phyloP scores from a whole-genome alignment of 108 stramenopile species.

The Nannochloropsis gaditana region DNA sequence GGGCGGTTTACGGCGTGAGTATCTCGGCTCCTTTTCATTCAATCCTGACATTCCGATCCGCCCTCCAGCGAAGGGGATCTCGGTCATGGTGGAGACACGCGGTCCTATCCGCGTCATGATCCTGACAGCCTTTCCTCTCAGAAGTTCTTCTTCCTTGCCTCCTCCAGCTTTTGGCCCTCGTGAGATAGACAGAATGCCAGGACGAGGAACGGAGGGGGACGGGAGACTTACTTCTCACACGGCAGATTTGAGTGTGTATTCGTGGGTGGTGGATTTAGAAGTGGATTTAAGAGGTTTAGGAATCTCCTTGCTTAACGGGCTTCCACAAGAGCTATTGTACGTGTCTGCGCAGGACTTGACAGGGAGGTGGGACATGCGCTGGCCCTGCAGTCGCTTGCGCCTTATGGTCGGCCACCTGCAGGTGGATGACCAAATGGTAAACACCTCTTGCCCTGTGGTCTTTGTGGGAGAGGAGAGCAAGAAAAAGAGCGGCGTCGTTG shows the following conservation, averaged over 20 bases:
- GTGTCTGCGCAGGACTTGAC: not conserved
- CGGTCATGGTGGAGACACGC: not conserved
- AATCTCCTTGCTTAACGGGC: not conserved
- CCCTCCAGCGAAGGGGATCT: not conserved
- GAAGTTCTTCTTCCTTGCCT: not conserved
- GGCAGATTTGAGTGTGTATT: not conserved
- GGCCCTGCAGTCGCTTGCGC: not conserved
- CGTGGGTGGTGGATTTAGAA: conserved; percentile 11
- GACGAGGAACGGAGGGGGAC: not conserved
- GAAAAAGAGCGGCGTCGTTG: too few relatives aligned
- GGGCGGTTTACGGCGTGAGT: not conserved
- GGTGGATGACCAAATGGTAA: not conserved
- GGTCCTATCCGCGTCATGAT: not conserved
- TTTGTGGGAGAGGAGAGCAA: not conserved
- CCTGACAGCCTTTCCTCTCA: not conserved
- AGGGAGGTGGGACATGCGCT: not conserved
- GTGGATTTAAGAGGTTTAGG: not conserved
- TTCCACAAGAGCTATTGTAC: not conserved
- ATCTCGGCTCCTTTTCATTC: not conserved
- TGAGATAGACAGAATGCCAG: not conserved
- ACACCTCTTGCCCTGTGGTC: conserved; percentile 10
- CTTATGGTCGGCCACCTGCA: not conserved
- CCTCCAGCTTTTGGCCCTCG: not conserved
- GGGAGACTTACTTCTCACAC: not conserved
- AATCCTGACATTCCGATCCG: conserved; percentile 10